A percentile compares a stretch with the other conserved stretches of the same genome.
phyloP scores from a whole-genome alignment of 1,284 basidiomycete genomes.

The Neotropicomus parvogracilis region DNA sequence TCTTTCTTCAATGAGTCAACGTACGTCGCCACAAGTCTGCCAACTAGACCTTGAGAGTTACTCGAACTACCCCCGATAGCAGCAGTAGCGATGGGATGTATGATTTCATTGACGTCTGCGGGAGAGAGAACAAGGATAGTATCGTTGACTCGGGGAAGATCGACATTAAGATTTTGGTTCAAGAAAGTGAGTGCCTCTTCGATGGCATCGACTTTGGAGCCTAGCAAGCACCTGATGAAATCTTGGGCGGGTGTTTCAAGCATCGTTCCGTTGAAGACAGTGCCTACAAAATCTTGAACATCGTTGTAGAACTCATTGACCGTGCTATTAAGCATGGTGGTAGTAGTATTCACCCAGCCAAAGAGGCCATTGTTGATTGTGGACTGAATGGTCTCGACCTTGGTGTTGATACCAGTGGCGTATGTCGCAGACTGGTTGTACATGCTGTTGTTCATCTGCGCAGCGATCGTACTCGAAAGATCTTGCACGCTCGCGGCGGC shows the following conservation, averaged over 20 bases:
- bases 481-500: constrained; percentile 59
- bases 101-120: constrained; percentile 67
- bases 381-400: constrained; percentile 65
- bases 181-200: constrained; percentile 90
- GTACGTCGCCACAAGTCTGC: constrained; percentile 71
- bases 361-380: constrained; percentile 85
- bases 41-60: constrained; percentile 65
- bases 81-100: constrained; percentile 73
- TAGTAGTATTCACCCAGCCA: constrained; percentile 93
- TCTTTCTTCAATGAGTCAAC: constrained; percentile 72
- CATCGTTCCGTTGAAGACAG: constrained; percentile 79
- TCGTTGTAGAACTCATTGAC: constrained; percentile 73
- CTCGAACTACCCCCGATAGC: constrained; percentile 64
- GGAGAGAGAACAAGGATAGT: constrained; percentile 75
- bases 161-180: constrained; percentile 79
- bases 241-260: constrained; percentile 80
- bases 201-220: constrained; percentile 82
- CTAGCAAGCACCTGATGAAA: constrained; percentile 86
- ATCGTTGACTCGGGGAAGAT: constrained; percentile 72
- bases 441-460: constrained; percentile 77
- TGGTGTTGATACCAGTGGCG: constrained; percentile 70
- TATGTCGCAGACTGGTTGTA: constrained; percentile 75
- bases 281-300: constrained; percentile 64
- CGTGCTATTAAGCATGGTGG: constrained; percentile 79
- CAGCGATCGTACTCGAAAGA: constrained; percentile 71